Base-by-base conservation (phyloP, 352 stramenopile genomes). In the Phytophthora multivora region DNA sequence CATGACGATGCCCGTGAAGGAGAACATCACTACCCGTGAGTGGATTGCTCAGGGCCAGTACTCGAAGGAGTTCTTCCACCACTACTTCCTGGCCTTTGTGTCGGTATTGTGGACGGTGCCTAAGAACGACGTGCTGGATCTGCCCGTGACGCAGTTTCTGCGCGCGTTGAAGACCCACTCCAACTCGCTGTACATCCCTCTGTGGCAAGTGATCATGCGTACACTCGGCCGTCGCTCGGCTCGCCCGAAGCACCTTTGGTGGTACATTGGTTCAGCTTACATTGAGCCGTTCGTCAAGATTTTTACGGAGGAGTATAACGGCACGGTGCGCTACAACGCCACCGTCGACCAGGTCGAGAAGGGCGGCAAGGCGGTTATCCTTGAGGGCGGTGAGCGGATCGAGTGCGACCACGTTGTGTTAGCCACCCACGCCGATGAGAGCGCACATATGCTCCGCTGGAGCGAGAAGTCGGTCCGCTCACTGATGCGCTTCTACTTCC, bases 81-180 rank as follows among this genome's bases (percentile, higher is more conserved):
- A 93, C 69, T 95, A 95, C 79, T 95, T 89, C 75, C 66, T 93
- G 26, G 83, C 86, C 38, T 95, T 95, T 61, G 86, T 91, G 12
- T 74, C 86, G n/a, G 93, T 95, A 59, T 69, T 95, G 48, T 95
- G 86, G 86, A 95, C 84, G 26, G 77, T 95, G 2, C 86, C 86
- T n/a, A 93, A 93, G 71, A 46, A 87, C 50, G 84, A 95, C 54
- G 86, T 95, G 54, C 75, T 95, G 55, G 82, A 90, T 23, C 66
- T 95, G 23, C 86, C 86, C 2, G 86, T 84, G 28, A 88, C 84
- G 56, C 86, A 95, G 68, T 95, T 95, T 53, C 77, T 95, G 57
- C 86, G 86, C 26, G 92, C 82, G 54, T 79, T 95, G 41, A 92
- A 92, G 77, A 92, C 86, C 39, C 86, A 95, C 75, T 80, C 84